Base-by-base conservation (phyloP, 1,284 basidiomycete species). In the Trichosporon ovoides region DNA sequence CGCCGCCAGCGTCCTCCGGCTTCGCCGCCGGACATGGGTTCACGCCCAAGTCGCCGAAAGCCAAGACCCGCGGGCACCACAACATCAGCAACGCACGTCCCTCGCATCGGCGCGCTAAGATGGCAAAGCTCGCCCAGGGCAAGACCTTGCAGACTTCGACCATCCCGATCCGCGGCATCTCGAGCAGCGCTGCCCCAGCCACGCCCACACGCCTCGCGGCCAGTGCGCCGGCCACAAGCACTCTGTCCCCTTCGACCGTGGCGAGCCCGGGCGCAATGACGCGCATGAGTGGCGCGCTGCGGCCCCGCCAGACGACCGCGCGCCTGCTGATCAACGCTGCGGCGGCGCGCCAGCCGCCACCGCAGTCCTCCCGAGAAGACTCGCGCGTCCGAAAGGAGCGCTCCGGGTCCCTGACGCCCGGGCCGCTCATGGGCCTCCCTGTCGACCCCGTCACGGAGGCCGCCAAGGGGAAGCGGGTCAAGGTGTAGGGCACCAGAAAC, bases 221-320 rank as follows among this genome's bases (percentile, higher is more conserved):
- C 5, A 62, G 59, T 35, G 64, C 68, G 12, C 67, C 65, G 5
- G 59, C 65, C 19, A 24, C 63, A 7, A 48, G 43, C 11, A 60
- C 60, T 14, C 52, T 63, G 28, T 52, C 60, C 51, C 63, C 61
- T 10, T 48, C 43, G 7, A 28, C 43, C 1, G 43, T 64, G 34
- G 50, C 63, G 12, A 57, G 35, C 19, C 57, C 55, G 2, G 20
- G 53, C 14, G 52, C 68, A n/a, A 59, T 72, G 53, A 64, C 68
- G 5, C 61, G 64, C 34, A 73, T 75, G 70, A 62, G 57, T 12
- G 50, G 53, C 14, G 63, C 62, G 3, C 65, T 69, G 2, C 70
- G 74, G 51, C 74, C 74, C 2, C 59, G 66, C 28, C 71, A 72
- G 52, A 71, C 73, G 1, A 66, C 68, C 1, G 71, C 74, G 20